Base-by-base conservation (phyloP, 2,329 filamentous ascomycete species). In the Venturia pyrina region DNA sequence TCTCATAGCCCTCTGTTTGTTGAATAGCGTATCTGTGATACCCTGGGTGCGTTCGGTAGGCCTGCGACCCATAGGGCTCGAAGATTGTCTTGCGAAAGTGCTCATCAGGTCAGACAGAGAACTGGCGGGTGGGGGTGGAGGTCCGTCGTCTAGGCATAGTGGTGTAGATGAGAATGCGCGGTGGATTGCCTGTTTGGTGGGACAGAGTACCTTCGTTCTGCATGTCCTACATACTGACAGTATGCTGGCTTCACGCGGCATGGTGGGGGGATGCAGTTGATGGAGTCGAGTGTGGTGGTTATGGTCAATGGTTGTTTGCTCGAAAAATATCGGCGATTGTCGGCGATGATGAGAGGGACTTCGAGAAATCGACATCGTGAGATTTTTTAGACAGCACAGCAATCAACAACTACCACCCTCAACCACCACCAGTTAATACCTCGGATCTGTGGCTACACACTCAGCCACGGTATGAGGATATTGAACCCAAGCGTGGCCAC, bases 201-300 rank as follows among this genome's bases (percentile, higher is more conserved):
- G 62, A 2, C 69, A 65, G 40, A 70, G 67, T 32, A 73, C 68
- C 59, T 70, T 69, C 21, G 73, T 71, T 57, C 76, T 74, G 68
- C 77, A 78, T 67, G 76, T 75, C 67, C 75, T 67, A 71, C 75
- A 78, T 59, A 74, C 70, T 28, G 74, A 74, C 60, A 71, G 71
- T 60, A 69, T 71, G 65, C 78, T 67, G 43, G 40, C n/a, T 17
- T 59, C 28, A 8, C 43, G 48, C 17, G 63, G 21, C 63, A 65
- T 65, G 37, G 48, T 59, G 37, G 15, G 53, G 11, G 10, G 3
- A 24, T 46, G 41, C 44, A 64, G 37, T 65, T 60, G 63, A 65
- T 65, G 63, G 34, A 28, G 43, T n/a, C 19, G 44, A 48, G 44
- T 40, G 44, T 28, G n/a, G n/a, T 62, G 37, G 60, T 48, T 1